Percentiles rank a stretch among this genome's conserved stretches.
phyloP scores from a whole-genome alignment of 1,284 basidiomycete species.

The Trichosporon sp. region DNA sequence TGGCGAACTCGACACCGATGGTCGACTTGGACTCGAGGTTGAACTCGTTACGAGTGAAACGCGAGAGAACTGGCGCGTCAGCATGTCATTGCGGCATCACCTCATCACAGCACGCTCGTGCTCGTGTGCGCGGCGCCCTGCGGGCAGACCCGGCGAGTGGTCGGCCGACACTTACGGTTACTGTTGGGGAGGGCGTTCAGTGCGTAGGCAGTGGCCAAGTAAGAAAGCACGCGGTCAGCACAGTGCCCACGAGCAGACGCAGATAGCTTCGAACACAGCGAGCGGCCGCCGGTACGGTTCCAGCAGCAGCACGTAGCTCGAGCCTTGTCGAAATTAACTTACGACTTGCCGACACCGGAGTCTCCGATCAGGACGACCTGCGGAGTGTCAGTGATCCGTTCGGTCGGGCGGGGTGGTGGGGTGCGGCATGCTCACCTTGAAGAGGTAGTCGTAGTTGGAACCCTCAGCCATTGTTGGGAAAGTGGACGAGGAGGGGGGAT shows the following conservation, averaged over 20 bases:
- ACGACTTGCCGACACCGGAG: constrained; percentile 96
- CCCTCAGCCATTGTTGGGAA: constrained; percentile 66
- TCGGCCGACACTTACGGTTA: constrained; percentile 44
- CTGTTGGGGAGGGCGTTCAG: constrained; percentile 25
- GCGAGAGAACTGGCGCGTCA: constrained; percentile 57
- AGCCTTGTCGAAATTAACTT: constrained; percentile 26
- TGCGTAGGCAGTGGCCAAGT: neutral
- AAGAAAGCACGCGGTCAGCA: constrained; percentile 7
- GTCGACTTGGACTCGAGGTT: constrained; percentile 98
- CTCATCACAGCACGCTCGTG: neutral
- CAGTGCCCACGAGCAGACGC: neutral
- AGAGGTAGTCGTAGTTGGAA: constrained; percentile 91
- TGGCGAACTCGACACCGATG: constrained; percentile 98
- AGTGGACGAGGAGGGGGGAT: neutral
- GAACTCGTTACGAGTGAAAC: constrained; percentile 99
- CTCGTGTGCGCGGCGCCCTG: neutral
- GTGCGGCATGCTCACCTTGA: constrained; percentile 65
- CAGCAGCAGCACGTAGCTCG: neutral
- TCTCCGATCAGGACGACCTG: constrained; percentile 97
- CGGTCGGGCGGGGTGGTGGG: neutral
- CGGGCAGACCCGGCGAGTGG: neutral
- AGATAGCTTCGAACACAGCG: neutral
- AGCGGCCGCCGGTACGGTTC: neutral
- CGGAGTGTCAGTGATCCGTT: constrained; percentile 5
- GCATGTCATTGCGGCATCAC: neutral